Conservation (phyloP, 495 filamentous ascomycete species). For the Clavariopsis aquatica region DNA sequence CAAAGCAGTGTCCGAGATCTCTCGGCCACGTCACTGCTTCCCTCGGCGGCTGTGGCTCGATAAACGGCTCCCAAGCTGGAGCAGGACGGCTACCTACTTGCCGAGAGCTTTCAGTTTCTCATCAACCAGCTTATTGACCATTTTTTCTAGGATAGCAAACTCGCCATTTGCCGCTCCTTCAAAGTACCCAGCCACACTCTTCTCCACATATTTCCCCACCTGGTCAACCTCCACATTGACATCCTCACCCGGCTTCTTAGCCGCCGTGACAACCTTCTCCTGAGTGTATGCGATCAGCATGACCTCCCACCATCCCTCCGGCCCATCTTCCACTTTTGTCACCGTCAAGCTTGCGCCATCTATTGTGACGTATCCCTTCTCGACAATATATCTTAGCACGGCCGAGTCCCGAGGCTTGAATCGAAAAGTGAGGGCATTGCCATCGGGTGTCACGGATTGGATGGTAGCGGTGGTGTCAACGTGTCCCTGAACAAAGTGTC, state of each 20-base stretch:
- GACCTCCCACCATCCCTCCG: constrained; percentile 88
- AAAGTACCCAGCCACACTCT: constrained; percentile 76
- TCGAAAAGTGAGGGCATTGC: constrained; percentile 84
- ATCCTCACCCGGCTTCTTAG: constrained; percentile 77
- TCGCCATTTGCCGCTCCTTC: constrained; percentile 54
- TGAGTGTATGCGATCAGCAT: constrained; percentile 99
- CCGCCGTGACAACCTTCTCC: constrained; percentile 81
- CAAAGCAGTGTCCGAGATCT: background rate
- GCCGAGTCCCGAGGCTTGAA: constrained; percentile 66
- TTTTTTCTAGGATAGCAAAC: constrained; percentile 74
- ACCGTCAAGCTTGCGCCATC: constrained; percentile 97
- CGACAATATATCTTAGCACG: constrained; percentile 81
- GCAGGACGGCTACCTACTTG: constrained; percentile 11
- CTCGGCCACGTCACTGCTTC: background rate
- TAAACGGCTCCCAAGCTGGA: background rate
- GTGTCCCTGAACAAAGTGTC: constrained; percentile 89
- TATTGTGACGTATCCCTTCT: constrained; percentile 94
- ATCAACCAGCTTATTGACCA: constrained; percentile 78
- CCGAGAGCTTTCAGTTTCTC: constrained; percentile 54
- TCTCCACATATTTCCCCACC: constrained; percentile 98
- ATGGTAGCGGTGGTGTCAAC: constrained; percentile 86
- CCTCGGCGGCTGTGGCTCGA: background rate
- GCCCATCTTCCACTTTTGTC: constrained; percentile 63
- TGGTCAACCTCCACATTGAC: constrained; percentile 99
- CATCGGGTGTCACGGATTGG: constrained; percentile 67